phyloP scores from a whole-genome alignment of 768 basidiomycete species.

The Stropharia rugosoannulata region DNA sequence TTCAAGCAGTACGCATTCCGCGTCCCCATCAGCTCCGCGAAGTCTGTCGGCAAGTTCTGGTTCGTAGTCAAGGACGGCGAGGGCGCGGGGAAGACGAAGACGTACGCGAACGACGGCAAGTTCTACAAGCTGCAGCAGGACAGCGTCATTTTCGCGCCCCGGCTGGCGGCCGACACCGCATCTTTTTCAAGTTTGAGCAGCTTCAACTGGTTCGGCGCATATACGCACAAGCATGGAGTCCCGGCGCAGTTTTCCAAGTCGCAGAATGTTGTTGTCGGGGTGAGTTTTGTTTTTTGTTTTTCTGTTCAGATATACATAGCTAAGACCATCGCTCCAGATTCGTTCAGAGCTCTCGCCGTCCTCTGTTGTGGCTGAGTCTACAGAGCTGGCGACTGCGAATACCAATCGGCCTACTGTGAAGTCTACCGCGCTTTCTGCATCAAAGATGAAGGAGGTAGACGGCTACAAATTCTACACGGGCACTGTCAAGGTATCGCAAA shows the following conservation, averaged over 20 bases:
- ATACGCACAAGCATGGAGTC: background rate
- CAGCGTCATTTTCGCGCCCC: background rate
- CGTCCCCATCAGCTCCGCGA: background rate
- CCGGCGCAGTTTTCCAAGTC: background rate
- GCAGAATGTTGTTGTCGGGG: background rate
- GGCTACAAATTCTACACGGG: slow-evolving; percentile 3
- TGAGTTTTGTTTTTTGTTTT: background rate
- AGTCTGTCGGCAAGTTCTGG: background rate
- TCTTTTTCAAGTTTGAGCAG: background rate
- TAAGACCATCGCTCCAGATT: background rate
- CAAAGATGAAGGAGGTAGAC: background rate
- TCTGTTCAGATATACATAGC: too few species aligned
- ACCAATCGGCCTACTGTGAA: background rate
- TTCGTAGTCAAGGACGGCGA: background rate
- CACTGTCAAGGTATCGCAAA: background rate
- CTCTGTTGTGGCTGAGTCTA: background rate
- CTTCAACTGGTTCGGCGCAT: background rate
- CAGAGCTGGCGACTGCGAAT: background rate
- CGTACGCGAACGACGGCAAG: background rate
- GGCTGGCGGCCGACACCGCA: background rate
- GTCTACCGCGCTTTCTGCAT: background rate
- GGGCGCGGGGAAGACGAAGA: background rate
- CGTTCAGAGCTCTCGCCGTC: background rate
- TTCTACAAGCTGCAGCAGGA: background rate
- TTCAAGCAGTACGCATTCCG: slow-evolving; percentile 1